Percentiles rank a stretch among this genome's conserved stretches.
phyloP scores from a whole-genome alignment of 805 yeast species.

The Saccharomycopsis malanga region DNA sequence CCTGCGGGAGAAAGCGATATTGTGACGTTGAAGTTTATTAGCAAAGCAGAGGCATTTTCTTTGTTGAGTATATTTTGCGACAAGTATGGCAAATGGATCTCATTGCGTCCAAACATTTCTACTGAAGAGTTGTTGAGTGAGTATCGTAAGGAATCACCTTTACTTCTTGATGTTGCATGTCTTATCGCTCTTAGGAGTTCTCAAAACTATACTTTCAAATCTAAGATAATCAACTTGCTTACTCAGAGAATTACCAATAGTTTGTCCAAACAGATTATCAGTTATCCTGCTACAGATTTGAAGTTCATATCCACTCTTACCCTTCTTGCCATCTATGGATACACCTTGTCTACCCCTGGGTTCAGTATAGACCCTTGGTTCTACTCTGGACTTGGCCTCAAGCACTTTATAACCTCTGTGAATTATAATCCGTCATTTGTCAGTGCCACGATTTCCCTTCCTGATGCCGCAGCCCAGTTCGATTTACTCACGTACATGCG shows the following conservation, averaged over 20 bases:
- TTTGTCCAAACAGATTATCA: constrained; percentile 32
- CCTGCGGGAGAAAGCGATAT: constrained; percentile 30
- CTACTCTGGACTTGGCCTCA: constrained; percentile 43
- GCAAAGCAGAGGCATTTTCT: constrained; percentile 34
- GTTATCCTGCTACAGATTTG: constrained; percentile 29
- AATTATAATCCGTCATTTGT: constrained; percentile 23
- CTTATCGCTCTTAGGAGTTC: constrained; percentile 41
- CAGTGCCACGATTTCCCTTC: constrained; percentile 17
- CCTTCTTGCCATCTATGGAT: constrained; percentile 42
- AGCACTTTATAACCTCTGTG: constrained; percentile 35
- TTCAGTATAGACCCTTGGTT: constrained; percentile 44
- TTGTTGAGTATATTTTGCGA: constrained; percentile 44
- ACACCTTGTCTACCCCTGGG: constrained; percentile 35
- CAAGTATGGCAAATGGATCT: constrained; percentile 55
- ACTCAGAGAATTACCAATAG: constrained; percentile 35
- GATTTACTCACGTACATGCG: constrained; percentile 42
- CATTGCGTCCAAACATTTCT: constrained; percentile 41
- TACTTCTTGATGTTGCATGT: constrained; percentile 46
- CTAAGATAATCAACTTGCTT: constrained; percentile 31
- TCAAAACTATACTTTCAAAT: constrained; percentile 28
- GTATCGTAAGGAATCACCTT: constrained; percentile 39
- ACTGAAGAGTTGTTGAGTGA: constrained; percentile 36
- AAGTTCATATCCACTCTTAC: constrained; percentile 48
- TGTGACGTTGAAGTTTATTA: constrained; percentile 33
- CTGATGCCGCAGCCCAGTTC: constrained; percentile 30